Percentiles rank a stretch among this genome's conserved stretches.
Evolutionary conservation across 805 yeast genomes (phyloP).

Genomic region (Trichomonascus vanleenenianus): DNA sequence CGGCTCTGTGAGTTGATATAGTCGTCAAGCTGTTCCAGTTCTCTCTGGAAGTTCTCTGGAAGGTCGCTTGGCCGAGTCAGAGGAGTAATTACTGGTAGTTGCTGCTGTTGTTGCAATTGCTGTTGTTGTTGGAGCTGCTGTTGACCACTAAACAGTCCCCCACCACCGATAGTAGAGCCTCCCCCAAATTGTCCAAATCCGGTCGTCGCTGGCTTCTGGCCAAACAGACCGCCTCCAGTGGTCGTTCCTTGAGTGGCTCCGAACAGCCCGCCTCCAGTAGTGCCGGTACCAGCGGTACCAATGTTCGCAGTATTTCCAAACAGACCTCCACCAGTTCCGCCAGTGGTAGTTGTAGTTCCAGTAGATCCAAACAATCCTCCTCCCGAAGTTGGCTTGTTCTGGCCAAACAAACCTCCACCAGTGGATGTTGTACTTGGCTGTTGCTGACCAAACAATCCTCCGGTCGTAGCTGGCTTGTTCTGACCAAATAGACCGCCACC

Average conservation of each 20-base stretch:
- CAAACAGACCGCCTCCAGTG: slow-evolving; percentile 25
- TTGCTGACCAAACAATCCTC: slow-evolving; percentile 27
- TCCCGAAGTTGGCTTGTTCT: slow-evolving; percentile 11
- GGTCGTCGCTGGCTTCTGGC: slow-evolving; percentile 6
- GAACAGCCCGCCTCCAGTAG: slow-evolving; percentile 14
- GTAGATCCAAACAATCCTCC: slow-evolving; percentile 23
- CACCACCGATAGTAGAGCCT: slow-evolving; percentile 2
- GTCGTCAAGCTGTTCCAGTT: slow-evolving; percentile 46
- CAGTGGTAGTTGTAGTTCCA: slow-evolving; percentile 5
- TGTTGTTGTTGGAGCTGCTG: slow-evolving; percentile 6
- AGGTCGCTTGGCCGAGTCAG: slow-evolving; percentile 53
- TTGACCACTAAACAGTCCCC: not conserved
- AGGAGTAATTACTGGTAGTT: slow-evolving; percentile 34
- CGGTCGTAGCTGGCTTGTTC: slow-evolving; percentile 8
- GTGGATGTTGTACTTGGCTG: slow-evolving; percentile 9
- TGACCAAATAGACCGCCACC: slow-evolving; percentile 4
- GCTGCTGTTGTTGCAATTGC: slow-evolving; percentile 10
- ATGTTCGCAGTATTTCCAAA: slow-evolving; percentile 9
- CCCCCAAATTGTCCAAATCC: slow-evolving; percentile 17
- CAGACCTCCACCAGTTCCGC: slow-evolving; percentile 11
- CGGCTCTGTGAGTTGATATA: slow-evolving; percentile 47
- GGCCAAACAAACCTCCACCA: slow-evolving; percentile 15
- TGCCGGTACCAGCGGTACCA: slow-evolving; percentile 11
- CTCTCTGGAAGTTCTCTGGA: slow-evolving; percentile 44
- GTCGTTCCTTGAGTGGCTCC: slow-evolving; percentile 7